A percentile compares a stretch with the other conserved stretches of the same genome.
These are phyloP conservation scores for Penicillium hordei DNA, from an alignment of 2,329 filamentous ascomycete genomes.

Conservation along the genomic window DNA sequence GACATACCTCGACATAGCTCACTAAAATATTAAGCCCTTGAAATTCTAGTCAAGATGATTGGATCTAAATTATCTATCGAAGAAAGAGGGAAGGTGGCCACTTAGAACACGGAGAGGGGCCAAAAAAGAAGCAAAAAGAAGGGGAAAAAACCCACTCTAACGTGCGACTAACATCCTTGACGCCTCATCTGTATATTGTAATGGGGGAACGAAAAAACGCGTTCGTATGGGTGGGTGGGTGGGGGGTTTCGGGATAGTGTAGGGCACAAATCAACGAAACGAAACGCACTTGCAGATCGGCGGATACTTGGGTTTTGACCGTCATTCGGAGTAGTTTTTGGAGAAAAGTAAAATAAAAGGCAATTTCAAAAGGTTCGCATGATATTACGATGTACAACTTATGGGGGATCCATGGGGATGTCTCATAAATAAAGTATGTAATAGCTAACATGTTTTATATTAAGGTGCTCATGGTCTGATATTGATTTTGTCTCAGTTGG, in stretches of 20 bases:
- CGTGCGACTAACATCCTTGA: conserved; percentile 5
- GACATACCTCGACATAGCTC: background rate
- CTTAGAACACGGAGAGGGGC: background rate
- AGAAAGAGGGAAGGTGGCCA: conserved; percentile 7
- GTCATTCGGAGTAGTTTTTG: background rate
- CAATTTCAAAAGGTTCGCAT: background rate
- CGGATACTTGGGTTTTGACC: conserved; percentile 1
- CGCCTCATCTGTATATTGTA: conserved; percentile 1
- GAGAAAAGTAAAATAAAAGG: background rate
- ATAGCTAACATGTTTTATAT: no score
- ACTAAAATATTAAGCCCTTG: background rate
- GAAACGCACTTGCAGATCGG: conserved; percentile 5
- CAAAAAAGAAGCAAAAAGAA: conserved; percentile 4
- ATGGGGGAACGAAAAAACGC: background rate
- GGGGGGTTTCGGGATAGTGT: background rate
- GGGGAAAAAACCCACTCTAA: background rate
- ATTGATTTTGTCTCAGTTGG: conserved; percentile 8
- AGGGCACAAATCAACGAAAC: background rate
- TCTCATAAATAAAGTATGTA: background rate
- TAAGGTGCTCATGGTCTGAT: background rate
- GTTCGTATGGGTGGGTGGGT: conserved; percentile 6
- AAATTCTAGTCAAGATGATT: background rate
- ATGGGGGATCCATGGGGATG: background rate
- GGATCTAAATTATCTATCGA: background rate
- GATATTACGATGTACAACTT: no score